These are phyloP conservation scores for Juncus effusus DNA, from an alignment of 176 grass and related monocot genomes.

Conservation along the genomic window DNA sequence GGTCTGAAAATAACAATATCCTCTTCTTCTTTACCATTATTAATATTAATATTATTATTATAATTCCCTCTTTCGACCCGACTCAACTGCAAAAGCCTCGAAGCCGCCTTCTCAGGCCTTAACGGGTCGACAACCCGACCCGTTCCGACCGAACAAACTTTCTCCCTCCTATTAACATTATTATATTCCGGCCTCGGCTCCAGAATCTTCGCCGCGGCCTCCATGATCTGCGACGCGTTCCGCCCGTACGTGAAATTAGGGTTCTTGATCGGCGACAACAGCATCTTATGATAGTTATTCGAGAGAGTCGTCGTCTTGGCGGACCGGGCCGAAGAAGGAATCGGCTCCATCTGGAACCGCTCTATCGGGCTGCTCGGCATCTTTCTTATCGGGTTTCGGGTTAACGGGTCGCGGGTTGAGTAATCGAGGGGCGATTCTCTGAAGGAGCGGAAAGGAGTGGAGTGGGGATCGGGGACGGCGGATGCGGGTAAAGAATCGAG, in stretches of 20 bases:
- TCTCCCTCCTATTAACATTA: conserved; percentile 50
- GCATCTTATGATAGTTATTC: conserved; percentile 36
- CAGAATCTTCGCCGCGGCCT: conserved; percentile 77
- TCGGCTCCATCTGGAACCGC: conserved; percentile 67
- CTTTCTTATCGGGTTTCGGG: conserved; percentile 42
- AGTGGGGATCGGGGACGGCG: conserved; percentile 44
- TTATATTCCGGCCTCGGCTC: conserved; percentile 50
- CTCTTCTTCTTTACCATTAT: conserved; percentile 47
- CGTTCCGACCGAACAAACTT: conserved; percentile 51
- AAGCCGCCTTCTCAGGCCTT: conserved; percentile 33
- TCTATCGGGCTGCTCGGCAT: conserved; percentile 80
- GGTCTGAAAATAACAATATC: conserved; percentile 58
- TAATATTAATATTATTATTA: conserved; percentile 20
- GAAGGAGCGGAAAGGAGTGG: conserved; percentile 59
- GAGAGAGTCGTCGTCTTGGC: conserved; percentile 31
- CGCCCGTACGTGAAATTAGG: conserved; percentile 55
- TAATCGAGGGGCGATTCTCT: conserved; percentile 46
- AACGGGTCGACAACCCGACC: conserved; percentile 33
- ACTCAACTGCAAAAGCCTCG: conserved; percentile 43
- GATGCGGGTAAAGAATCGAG: conserved; percentile 71
- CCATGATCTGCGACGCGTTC: conserved; percentile 77
- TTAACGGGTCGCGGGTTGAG: conserved; percentile 34
- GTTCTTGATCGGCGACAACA: conserved; percentile 75
- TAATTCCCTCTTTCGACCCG: conserved; percentile 29
- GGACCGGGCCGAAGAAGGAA: conserved; percentile 43